Base-by-base conservation (phyloP, 352 stramenopile species). In the Elongisporangium prolatum region DNA sequence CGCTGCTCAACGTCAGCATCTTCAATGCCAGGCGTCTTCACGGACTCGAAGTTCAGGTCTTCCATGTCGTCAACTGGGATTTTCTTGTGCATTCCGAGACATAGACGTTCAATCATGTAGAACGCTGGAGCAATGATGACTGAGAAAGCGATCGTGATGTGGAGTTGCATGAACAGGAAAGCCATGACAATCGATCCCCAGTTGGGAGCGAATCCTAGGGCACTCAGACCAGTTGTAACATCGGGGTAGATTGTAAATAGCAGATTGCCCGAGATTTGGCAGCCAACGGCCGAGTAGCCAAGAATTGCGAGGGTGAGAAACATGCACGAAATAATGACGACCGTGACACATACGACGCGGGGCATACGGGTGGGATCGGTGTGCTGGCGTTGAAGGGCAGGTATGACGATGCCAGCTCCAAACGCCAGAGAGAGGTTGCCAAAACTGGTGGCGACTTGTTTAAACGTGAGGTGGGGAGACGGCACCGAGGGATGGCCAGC, bases 21-120 rank as follows among this genome's bases (percentile, higher is more conserved):
- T 17, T 44, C 34, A 16, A 44, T 9, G 17, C 10, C 34, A 44
- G 34, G 34, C 10, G 34, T 44, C 34, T 44, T 9, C 1, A 44
- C 11, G 10, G 34, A 9, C 11, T 44, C 34, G 34, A 17, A 44
- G 34, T 44, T 13, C 3, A 44, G 34, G 34, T 9, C 34, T 54
- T 74, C 70, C 4, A 75, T 65, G 47, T 76, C 69, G 6, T 65
- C 54, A 11, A 47, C 14, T 22, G 63, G n/a, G 24, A 64, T 68
- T 48, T 64, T 69, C 70, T 83, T 67, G 70, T 86, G 75, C 74
- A 88, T 81, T 11, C 74, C 74, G 4, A 88, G 63, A 4, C 74
- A 40, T 21, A 76, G 60, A 21, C 71, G 68, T 52, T 80, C 71
- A 16, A 70, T 61, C 18, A 77, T 64, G 70, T 78, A 88, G 52